These are phyloP conservation scores for Artemisia annua DNA, from an alignment of 129 eudicot species.

Conservation along the genomic window DNA sequence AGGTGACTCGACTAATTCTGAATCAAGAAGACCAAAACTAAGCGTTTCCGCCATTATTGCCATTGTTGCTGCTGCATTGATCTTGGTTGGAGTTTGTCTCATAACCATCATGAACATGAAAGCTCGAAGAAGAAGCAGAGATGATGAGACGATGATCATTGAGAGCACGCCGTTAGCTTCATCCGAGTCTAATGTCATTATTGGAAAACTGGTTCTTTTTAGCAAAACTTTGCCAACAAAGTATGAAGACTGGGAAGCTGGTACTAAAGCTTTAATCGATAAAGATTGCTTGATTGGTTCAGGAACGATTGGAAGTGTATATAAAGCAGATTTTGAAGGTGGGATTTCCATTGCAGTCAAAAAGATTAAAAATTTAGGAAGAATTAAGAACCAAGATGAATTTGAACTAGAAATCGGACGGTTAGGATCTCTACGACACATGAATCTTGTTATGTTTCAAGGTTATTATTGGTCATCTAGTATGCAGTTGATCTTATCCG, in stretches of 20 bases:
- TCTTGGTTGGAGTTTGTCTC: constrained; percentile 68
- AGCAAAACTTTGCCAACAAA: constrained; percentile 87
- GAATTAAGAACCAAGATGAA: constrained; percentile 85
- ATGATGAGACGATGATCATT: constrained; percentile 49
- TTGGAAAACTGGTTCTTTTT: constrained; percentile 92
- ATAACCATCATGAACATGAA: constrained; percentile 68
- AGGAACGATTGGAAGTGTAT: constrained; percentile 87
- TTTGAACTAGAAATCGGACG: constrained; percentile 94
- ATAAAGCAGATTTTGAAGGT: constrained; percentile 73
- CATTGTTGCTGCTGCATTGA: constrained; percentile 85
- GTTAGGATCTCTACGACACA: constrained; percentile 75
- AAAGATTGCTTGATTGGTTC: constrained; percentile 76
- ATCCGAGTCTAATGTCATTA: constrained; percentile 63
- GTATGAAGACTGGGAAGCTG: constrained; percentile 97
- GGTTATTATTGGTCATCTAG: constrained; percentile 92
- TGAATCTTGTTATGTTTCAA: constrained; percentile 71
- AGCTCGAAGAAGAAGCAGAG: constrained; percentile 60
- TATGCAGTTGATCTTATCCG: constrained; percentile 75
- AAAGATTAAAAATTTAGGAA: constrained; percentile 79
- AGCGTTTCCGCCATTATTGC: constrained; percentile 84
- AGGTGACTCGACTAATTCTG: constrained; percentile 23
- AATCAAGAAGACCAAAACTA: constrained; percentile 47
- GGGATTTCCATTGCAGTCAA: constrained; percentile 84
- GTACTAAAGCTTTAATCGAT: constrained; percentile 88
- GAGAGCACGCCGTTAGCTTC: constrained; percentile 86